Conservation (phyloP, 306 rosid species). For the Citrullus amarus region DNA sequence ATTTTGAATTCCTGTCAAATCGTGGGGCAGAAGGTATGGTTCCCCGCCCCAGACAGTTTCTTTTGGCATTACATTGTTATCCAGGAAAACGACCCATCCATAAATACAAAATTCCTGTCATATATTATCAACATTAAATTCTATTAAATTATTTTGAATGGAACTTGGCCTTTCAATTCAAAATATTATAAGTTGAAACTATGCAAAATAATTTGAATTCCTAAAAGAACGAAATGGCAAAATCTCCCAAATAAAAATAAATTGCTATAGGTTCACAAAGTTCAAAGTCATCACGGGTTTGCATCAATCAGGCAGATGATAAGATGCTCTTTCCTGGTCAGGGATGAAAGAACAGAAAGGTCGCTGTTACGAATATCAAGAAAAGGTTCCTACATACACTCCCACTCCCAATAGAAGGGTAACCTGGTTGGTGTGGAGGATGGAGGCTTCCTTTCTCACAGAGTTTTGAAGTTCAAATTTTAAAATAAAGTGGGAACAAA, state of each 20-base stretch:
- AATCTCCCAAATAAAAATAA: background rate
- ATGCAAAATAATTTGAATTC: background rate
- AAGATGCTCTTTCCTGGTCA: conserved; percentile 11
- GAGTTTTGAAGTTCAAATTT: conserved; percentile 19
- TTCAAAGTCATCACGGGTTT: background rate
- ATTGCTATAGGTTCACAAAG: background rate
- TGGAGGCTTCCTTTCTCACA: background rate
- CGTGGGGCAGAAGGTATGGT: conserved; percentile 1
- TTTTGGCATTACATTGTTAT: background rate
- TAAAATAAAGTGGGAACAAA: conserved; percentile 14
- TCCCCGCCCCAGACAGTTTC: background rate
- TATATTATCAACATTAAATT: background rate
- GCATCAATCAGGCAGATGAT: conserved; percentile 1
- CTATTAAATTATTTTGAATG: background rate
- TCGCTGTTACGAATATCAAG: conserved; percentile 29
- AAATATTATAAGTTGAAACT: background rate
- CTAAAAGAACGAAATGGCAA: background rate
- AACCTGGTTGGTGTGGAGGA: background rate
- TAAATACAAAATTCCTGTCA: background rate
- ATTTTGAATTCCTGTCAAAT: conserved; percentile 7
- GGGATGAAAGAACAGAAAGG: conserved; percentile 21
- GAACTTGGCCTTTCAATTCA: background rate
- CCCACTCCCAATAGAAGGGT: conserved; percentile 12
- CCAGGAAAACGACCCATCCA: background rate
- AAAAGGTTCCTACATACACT: conserved; percentile 19